Base-by-base conservation (phyloP, 805 yeast species). In the Candida nitratophila region DNA sequence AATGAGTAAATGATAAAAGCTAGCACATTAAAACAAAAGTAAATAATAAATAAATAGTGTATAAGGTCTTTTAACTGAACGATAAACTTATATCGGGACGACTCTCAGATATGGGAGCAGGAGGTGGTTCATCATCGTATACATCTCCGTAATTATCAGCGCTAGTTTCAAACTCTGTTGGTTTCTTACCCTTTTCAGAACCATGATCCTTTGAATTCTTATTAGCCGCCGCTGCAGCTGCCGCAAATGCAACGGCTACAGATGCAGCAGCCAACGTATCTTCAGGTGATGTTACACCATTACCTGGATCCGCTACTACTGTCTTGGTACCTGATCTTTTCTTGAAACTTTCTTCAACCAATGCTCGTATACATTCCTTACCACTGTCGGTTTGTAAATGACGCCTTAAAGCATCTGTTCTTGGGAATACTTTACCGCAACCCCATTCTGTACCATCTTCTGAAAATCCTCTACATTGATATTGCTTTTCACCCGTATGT, bases 321-420 rank as follows among this genome's bases (percentile, higher is more conserved):
- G 20, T 9, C 6, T 33, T 17, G 12, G 12, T 9, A n/a, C 36
- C 36, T 14, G 6, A 15, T 15, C 38, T 21, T 21, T 20, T 7
- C 8, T 21, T n/a, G 11, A 8, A 6, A 11, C 15, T 21, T 15
- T 35, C 38, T 39, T 79, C 81, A 65, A 81, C 73, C 48, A 83
- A 65, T 0, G 86, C 85, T 42, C 75, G 65, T 27, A 85, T 80
- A 64, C 95, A 85, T 41, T 71, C 70, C 65, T 81, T 79, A 4
- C 93, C 93, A 29, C 84, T 77, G 52, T 83, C 91, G 0, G 95
- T 84, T 54, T 84, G 76, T 60, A 85, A 84, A 63, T 85, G 95
- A 52, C 93, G 70, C 6, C 86, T 77, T 42, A 85, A 62, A 0
- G 91, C 93, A 66, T 85, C 95, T 32, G 86, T 78, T 51, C 95